phyloP scores from a whole-genome alignment of 257 asterid species.

The Craterostigma plantagineum region DNA sequence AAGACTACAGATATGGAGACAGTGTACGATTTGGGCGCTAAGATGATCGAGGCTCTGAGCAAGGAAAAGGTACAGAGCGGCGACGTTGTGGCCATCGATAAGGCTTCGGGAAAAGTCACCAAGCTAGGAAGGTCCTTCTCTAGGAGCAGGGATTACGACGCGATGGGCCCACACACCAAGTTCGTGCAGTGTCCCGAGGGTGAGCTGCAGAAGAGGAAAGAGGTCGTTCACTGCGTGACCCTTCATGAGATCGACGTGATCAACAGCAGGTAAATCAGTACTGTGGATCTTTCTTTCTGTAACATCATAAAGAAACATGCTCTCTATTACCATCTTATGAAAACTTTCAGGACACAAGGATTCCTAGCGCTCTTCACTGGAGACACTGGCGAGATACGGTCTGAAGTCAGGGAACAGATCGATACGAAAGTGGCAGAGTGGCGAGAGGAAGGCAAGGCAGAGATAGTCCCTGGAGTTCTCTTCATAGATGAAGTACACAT shows the following conservation, averaged over 20 bases:
- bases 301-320: too few relatives aligned
- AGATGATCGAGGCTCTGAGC: constrained; percentile 85
- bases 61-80: constrained; percentile 95
- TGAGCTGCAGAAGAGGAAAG: constrained; percentile 94
- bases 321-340: too few relatives aligned
- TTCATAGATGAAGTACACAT: constrained; percentile 98
- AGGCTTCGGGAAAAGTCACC: constrained; percentile 76
- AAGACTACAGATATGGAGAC: constrained; percentile 93
- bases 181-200: constrained; percentile 96
- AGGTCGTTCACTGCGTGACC: constrained; percentile 80
- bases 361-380: constrained; percentile 86
- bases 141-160: constrained; percentile 78
- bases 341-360: constrained; percentile 82
- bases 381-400: constrained; percentile 85
- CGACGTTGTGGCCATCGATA: constrained; percentile 79
- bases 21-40: constrained; percentile 65
- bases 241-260: constrained; percentile 91
- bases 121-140: constrained; percentile 84
- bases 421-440: constrained; percentile 97
- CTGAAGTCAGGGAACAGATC: constrained; percentile 91
- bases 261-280: constrained; percentile 52
- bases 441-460: constrained; percentile 98
- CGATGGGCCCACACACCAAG: constrained; percentile 87
- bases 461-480: constrained; percentile 85
- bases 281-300: background rate